These are phyloP conservation scores for Sonneratia alba DNA, from an alignment of 345 rosid species.

Conservation along the genomic window DNA sequence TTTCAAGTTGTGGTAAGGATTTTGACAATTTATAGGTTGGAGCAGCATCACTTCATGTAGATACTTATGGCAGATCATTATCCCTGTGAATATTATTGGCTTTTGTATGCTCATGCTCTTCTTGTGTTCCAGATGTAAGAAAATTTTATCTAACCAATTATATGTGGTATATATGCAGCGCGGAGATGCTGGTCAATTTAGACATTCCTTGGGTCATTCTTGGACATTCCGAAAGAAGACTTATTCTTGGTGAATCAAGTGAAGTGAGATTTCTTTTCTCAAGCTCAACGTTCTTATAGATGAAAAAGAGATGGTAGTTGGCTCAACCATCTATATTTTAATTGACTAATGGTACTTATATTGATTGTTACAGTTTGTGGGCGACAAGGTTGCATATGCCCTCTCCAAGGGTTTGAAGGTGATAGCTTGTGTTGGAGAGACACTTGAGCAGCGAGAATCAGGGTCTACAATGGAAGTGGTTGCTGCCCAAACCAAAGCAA, in stretches of 20 bases:
- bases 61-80: background rate
- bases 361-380: constrained; percentile 57
- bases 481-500: constrained; percentile 89
- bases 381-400: constrained; percentile 87
- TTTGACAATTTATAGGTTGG: background rate
- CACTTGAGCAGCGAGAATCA: constrained; percentile 79
- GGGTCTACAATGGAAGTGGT: constrained; percentile 81
- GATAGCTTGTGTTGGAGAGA: constrained; percentile 93
- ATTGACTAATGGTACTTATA: constrained; percentile 1
- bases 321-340: background rate
- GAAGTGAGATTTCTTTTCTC: constrained; percentile 35
- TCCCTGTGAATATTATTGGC: background rate
- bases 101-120: background rate
- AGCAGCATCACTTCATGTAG: background rate
- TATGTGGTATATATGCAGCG: constrained; percentile 27
- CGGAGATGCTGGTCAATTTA: constrained; percentile 85
- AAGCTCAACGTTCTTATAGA: background rate
- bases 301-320: background rate
- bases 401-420: constrained; percentile 85
- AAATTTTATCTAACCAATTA: background rate
- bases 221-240: constrained; percentile 91
- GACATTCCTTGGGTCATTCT: constrained; percentile 85
- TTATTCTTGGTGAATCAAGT: constrained; percentile 49
- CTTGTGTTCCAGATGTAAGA: background rate
- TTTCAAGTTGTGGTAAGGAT: background rate